A percentile compares a stretch with the other conserved stretches of the same genome.
Evolutionary conservation across 192 early-diverging fungal species (phyloP).

Genomic region (Gamsiella multidivaricata): DNA sequence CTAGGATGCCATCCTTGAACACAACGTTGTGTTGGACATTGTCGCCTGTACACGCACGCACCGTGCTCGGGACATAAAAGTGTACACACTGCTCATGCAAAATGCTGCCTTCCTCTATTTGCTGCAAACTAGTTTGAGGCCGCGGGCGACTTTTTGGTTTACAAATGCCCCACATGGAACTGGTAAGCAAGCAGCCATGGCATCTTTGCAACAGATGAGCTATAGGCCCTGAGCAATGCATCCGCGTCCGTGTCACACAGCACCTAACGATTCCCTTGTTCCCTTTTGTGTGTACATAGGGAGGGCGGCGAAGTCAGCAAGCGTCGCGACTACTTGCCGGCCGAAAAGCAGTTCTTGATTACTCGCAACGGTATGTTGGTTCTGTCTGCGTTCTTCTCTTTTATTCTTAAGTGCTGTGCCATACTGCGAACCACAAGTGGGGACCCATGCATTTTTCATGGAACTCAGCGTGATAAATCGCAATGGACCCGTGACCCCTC

Average conservation of each 20-base stretch:
- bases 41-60: not conserved
- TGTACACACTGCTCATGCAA: too few relatives aligned
- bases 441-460: conserved; percentile 24
- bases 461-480: not conserved
- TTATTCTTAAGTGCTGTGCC: not conserved
- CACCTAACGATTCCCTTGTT: not conserved
- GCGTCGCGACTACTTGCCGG: conserved; percentile 82
- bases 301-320: conserved; percentile 74
- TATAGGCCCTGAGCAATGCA: too few relatives aligned
- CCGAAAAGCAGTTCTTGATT: conserved; percentile 94
- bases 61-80: too few relatives aligned
- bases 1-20: too few relatives aligned
- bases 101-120: too few relatives aligned
- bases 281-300: conserved; percentile 38
- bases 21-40: too few relatives aligned
- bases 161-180: conserved; percentile 98
- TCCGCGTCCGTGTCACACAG: not conserved
- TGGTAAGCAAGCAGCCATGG: too few relatives aligned
- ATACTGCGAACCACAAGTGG: not conserved
- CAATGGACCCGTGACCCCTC: conserved; percentile 30
- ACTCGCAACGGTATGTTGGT: conserved; percentile 81
- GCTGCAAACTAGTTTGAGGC: conserved; percentile 91
- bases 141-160: conserved; percentile 97
- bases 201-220: too few relatives aligned
- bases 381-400: not conserved